Percentiles rank a stretch among this genome's conserved stretches.
These are phyloP conservation scores for Elasticomyces elasticus DNA, from an alignment of 495 filamentous ascomycete species.

Conservation along the genomic window DNA sequence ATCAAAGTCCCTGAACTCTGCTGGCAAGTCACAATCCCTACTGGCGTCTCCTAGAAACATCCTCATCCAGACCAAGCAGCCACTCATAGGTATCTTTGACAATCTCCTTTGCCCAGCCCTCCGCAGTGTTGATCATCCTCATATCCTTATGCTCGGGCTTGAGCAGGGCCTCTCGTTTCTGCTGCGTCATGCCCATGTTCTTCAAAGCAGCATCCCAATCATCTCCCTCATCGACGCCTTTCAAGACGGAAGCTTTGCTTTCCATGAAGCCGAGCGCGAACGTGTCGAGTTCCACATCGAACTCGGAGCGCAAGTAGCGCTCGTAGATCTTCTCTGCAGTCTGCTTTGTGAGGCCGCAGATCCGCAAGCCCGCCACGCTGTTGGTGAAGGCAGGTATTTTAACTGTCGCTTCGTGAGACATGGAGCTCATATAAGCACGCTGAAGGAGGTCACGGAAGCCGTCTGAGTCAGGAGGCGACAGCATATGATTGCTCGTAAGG, in stretches of 20 bases:
- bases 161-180: background rate
- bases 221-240: background rate
- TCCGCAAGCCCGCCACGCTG: background rate
- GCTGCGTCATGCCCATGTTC: background rate
- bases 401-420: background rate
- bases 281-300: background rate
- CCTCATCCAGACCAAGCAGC: background rate
- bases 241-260: too few species aligned
- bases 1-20: too few species aligned
- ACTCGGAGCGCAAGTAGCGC: background rate
- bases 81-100: background rate
- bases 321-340: background rate
- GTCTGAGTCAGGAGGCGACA: too few species aligned
- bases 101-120: background rate
- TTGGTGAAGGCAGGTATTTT: background rate
- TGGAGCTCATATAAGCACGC: too few species aligned
- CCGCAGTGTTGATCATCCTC: background rate
- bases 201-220: background rate
- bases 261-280: background rate
- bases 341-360: background rate
- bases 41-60: too few species aligned
- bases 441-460: too few species aligned
- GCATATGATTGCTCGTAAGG: too few species aligned
- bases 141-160: background rate
- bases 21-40: too few species aligned